Conservation (phyloP, 2,329 filamentous ascomycete genomes). For the Fusarium beomiforme region DNA sequence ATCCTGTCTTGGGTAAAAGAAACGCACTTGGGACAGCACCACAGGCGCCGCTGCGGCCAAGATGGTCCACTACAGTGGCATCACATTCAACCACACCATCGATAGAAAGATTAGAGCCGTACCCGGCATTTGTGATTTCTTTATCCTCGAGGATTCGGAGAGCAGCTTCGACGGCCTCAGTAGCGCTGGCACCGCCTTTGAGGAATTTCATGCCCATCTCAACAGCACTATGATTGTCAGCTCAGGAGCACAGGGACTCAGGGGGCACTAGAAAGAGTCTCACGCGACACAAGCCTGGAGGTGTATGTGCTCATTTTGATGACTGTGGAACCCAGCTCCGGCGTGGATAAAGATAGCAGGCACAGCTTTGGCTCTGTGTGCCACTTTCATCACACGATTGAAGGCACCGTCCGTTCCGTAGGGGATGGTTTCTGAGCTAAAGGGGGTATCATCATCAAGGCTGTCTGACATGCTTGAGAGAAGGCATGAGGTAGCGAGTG, state of each 20-base stretch:
- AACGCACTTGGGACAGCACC: slow-evolving; percentile 87
- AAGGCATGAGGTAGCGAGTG: slow-evolving; percentile 36
- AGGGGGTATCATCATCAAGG: slow-evolving; percentile 41
- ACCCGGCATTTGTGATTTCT: slow-evolving; percentile 96
- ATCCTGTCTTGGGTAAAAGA: not conserved
- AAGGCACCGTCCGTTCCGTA: slow-evolving; percentile 55
- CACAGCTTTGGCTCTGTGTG: slow-evolving; percentile 50
- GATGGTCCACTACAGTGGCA: slow-evolving; percentile 90
- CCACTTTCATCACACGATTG: slow-evolving; percentile 52
- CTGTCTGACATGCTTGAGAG: slow-evolving; percentile 46
- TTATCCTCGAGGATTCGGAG: slow-evolving; percentile 90
- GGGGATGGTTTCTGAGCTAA: slow-evolving; percentile 61
- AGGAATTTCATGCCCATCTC: slow-evolving; percentile 84
- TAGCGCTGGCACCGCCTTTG: slow-evolving; percentile 78
- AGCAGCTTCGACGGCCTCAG: slow-evolving; percentile 90
- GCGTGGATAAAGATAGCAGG: slow-evolving; percentile 95
- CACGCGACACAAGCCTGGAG: slow-evolving; percentile 89
- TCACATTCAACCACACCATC: slow-evolving; percentile 95
- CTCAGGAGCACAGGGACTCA: not conserved
- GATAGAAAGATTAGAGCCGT: slow-evolving; percentile 92
- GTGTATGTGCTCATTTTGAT: slow-evolving; percentile 84
- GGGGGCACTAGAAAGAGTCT: slow-evolving; percentile 47
- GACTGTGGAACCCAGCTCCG: slow-evolving; percentile 92
- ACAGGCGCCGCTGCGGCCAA: slow-evolving; percentile 90
- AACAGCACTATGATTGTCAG: slow-evolving; percentile 72